Conservation (phyloP, 805 yeast genomes). For the Zygoascus bituminiphila region DNA sequence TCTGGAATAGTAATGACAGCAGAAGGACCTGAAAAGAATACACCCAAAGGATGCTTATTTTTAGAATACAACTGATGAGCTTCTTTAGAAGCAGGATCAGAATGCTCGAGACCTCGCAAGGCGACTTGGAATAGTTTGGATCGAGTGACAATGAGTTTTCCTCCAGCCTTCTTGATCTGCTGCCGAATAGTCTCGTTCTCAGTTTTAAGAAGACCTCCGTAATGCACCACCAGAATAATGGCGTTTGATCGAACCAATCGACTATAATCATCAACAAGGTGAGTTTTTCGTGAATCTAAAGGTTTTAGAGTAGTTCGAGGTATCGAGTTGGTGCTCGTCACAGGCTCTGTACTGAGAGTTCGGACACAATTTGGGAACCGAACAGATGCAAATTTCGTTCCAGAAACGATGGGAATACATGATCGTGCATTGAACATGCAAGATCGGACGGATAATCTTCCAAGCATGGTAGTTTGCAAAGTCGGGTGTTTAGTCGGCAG, state of each 20-base stretch:
- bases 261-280: constrained; percentile 71
- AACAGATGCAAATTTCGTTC: too few species aligned
- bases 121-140: constrained; percentile 66
- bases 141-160: constrained; percentile 58
- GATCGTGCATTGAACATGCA: too few species aligned
- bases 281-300: constrained; percentile 72
- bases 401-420: too few species aligned
- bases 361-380: too few species aligned
- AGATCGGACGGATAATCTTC: too few species aligned
- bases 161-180: constrained; percentile 59
- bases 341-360: too few species aligned
- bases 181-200: constrained; percentile 61
- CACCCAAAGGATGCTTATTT: constrained; percentile 55
- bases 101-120: constrained; percentile 56
- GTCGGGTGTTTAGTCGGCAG: too few species aligned
- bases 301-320: constrained; percentile 3
- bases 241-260: constrained; percentile 58
- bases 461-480: too few species aligned
- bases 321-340: background rate
- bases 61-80: constrained; percentile 33
- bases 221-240: constrained; percentile 72
- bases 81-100: constrained; percentile 63
- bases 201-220: constrained; percentile 63
- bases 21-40: constrained; percentile 76
- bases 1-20: constrained; percentile 63